Evolutionary conservation across 805 yeast species (phyloP).

Genomic region (Schizosaccharomyces cryophilus): DNA sequence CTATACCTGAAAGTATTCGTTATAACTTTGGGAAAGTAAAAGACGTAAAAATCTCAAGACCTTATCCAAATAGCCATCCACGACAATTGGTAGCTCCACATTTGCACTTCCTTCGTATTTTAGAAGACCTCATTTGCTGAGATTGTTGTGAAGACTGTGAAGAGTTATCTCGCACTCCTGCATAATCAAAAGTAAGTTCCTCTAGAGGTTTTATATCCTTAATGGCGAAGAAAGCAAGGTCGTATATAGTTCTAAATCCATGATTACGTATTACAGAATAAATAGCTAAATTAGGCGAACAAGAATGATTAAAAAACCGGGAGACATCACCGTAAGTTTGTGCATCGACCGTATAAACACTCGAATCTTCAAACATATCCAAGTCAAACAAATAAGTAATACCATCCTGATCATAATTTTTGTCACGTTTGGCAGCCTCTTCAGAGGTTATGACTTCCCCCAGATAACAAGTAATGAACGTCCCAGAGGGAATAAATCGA

Average conservation of each 20-base stretch:
- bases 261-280: slow-evolving; percentile 3
- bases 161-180: neutral
- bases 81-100: neutral
- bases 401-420: slow-evolving; percentile 2
- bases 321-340: slow-evolving; percentile 4
- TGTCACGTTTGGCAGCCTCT: slow-evolving; percentile 6
- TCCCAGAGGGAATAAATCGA: slow-evolving; percentile 5
- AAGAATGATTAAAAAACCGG: slow-evolving; percentile 7
- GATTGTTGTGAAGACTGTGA: neutral
- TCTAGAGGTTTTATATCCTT: slow-evolving; percentile 5
- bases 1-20: too few species aligned
- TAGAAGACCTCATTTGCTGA: neutral
- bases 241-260: slow-evolving; percentile 1
- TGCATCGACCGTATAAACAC: slow-evolving; percentile 5
- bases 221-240: slow-evolving; percentile 6
- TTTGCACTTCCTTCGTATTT: neutral
- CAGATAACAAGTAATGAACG: slow-evolving; percentile 5
- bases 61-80: neutral
- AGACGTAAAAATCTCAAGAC: neutral
- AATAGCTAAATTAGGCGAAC: slow-evolving; percentile 5
- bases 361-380: slow-evolving; percentile 5
- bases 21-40: too few species aligned
- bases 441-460: slow-evolving; percentile 6
- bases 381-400: slow-evolving; percentile 3
- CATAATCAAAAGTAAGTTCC: slow-evolving; percentile 7